phyloP scores from a whole-genome alignment of 2,329 filamentous ascomycete species.

The Tolypocladium tundrense region DNA sequence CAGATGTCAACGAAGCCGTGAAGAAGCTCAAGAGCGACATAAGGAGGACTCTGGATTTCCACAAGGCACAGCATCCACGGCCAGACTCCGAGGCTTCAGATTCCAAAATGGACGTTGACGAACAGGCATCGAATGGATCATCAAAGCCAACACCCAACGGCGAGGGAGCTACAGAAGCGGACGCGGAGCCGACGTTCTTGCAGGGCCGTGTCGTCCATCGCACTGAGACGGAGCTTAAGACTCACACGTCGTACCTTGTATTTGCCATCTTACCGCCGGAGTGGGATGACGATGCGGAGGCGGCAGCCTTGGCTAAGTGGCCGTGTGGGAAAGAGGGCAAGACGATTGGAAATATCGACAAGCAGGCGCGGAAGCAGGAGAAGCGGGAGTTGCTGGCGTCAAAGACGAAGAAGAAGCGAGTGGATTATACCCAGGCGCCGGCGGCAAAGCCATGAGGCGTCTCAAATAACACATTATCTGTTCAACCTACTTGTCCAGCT shows the following conservation, averaged over 20 bases:
- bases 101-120: constrained; percentile 32
- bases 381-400: constrained; percentile 41
- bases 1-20: constrained; percentile 71
- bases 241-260: constrained; percentile 92
- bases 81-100: constrained; percentile 16
- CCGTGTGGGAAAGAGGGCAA: constrained; percentile 44
- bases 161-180: constrained; percentile 5
- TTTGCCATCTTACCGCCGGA: constrained; percentile 83
- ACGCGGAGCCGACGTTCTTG: constrained; percentile 49
- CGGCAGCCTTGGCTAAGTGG: constrained; percentile 52
- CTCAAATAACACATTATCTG: not conserved
- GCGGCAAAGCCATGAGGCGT: not conserved
- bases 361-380: constrained; percentile 44
- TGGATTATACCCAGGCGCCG: constrained; percentile 8
- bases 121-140: constrained; percentile 8
- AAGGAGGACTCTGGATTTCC: constrained; percentile 54
- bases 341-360: constrained; percentile 43
- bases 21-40: constrained; percentile 64
- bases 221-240: constrained; percentile 82
- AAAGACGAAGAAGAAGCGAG: constrained; percentile 32
- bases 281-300: constrained; percentile 79
- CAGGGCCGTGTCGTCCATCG: constrained; percentile 71
- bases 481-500: not conserved
- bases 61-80: constrained; percentile 27
- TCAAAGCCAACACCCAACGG: not conserved